Evolutionary conservation across 2,329 filamentous ascomycete species (phyloP).

Genomic region (Amauroascus verrucosus): DNA sequence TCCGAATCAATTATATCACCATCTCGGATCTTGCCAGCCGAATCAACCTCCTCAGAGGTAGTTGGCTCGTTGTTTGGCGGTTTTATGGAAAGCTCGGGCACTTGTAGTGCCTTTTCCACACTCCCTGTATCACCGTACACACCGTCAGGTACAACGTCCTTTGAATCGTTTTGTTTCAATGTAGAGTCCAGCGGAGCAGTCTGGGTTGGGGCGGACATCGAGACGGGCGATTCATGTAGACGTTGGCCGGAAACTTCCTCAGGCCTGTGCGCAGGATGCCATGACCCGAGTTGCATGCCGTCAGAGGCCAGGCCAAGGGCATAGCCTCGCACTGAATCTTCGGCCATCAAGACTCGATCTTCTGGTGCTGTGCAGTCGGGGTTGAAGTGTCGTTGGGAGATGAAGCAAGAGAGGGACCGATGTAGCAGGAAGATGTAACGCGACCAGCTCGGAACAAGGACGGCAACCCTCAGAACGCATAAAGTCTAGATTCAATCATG

Average conservation of each 20-base stretch:
- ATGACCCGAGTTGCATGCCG: constrained; percentile 29
- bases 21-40: neutral
- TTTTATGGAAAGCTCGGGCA: neutral
- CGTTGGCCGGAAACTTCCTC: constrained; percentile 22
- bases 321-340: constrained; percentile 5
- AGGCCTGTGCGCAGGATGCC: constrained; percentile 48
- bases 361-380: neutral
- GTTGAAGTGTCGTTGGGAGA: constrained; percentile 1
- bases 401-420: neutral
- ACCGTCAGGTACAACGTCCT: neutral
- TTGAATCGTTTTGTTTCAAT: neutral
- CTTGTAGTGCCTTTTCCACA: neutral
- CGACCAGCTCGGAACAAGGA: neutral
- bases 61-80: neutral
- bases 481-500: constrained; percentile 10
- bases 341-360: constrained; percentile 8
- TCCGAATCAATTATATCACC: neutral
- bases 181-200: neutral
- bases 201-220: neutral
- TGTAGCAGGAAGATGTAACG: neutral
- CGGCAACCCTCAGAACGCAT: constrained; percentile 7
- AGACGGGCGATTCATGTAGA: neutral
- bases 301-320: constrained; percentile 1
- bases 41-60: neutral
- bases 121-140: neutral